Base-by-base conservation (phyloP, 176 grass and related monocot genomes). In the Raddia distichophylla region DNA sequence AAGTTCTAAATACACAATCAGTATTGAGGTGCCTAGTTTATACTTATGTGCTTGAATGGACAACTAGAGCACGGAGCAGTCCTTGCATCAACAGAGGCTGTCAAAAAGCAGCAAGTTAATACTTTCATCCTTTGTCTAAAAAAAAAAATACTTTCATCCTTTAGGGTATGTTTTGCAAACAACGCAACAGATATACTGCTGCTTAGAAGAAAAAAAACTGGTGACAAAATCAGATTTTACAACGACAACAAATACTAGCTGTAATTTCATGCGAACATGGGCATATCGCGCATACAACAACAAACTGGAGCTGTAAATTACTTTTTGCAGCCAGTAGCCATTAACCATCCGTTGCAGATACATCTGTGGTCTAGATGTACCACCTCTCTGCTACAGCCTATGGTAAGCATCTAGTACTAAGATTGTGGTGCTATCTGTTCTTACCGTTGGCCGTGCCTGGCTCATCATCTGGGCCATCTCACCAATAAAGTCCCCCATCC, bases 391-490 rank as follows among this genome's bases (percentile, higher is more conserved):
- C 17, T 57, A 67, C 6, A 80, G 22, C 57, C 66, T 49, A 78
- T 11, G 55, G 27, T 18, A 67, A 86, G 60, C 66, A 65, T 66
- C 66, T 50, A 19, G 27, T 59, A 18, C 8, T 20, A 63, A 17
- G 34, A 47, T 18, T 12, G n/a, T 37, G 22, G 12, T 49, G 56
- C 6, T 32, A 47, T 59, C 3, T 0, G 32, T 49, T 83, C 90
- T 90, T 93, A 98, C 95, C 70, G 22, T 76, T 3, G 92, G 79
- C 52, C 70, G 88, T 0, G 80, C 69, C 71, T 98, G 95, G 84
- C 84, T 98, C 95, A 98, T 98, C 95, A 98, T 98, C 60, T 98
- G 90, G 44, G 89, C 84, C 89, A 98, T 98, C 89, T 98, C 95
- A 67, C 90, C 88, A 18, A 98, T 69, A 69, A 98, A 98, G 60